These are phyloP conservation scores for Lachnellula cervina DNA, from an alignment of 2,329 filamentous ascomycete species.

Conservation along the genomic window DNA sequence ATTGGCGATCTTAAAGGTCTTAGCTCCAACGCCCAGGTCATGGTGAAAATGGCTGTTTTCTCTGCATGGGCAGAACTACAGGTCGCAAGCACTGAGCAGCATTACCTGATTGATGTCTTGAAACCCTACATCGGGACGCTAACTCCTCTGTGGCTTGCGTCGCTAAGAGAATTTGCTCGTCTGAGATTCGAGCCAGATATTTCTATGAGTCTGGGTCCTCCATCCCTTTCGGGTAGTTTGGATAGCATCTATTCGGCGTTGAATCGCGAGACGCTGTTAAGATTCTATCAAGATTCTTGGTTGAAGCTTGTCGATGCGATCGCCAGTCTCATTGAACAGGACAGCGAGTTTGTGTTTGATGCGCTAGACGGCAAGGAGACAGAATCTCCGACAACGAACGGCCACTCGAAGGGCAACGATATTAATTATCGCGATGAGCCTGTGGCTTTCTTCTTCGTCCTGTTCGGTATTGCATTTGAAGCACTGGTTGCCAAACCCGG, in stretches of 20 bases:
- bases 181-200: conserved; percentile 96
- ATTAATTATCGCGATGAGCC: conserved; percentile 99
- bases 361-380: conserved; percentile 81
- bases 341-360: conserved; percentile 96
- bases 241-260: conserved; percentile 93
- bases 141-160: conserved; percentile 90
- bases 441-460: conserved; percentile 96
- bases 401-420: conserved; percentile 60
- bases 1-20: conserved; percentile 92
- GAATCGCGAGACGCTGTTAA: conserved; percentile 86
- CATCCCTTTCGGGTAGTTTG: conserved; percentile 75
- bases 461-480: conserved; percentile 95
- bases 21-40: conserved; percentile 92
- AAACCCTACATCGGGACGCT: conserved; percentile 85
- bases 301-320: conserved; percentile 95
- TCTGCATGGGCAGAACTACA: conserved; percentile 97
- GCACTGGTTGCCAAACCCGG: conserved; percentile 78
- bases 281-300: conserved; percentile 97
- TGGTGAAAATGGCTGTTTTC: conserved; percentile 97
- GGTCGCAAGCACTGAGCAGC: conserved; percentile 88
- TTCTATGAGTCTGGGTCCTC: conserved; percentile 79
- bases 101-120: conserved; percentile 81
- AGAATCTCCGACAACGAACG: conserved; percentile 34
- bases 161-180: conserved; percentile 86
- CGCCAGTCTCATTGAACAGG: conserved; percentile 92